These are phyloP conservation scores for Tricharina praecox DNA, from an alignment of 495 filamentous ascomycete species.

Conservation along the genomic window DNA sequence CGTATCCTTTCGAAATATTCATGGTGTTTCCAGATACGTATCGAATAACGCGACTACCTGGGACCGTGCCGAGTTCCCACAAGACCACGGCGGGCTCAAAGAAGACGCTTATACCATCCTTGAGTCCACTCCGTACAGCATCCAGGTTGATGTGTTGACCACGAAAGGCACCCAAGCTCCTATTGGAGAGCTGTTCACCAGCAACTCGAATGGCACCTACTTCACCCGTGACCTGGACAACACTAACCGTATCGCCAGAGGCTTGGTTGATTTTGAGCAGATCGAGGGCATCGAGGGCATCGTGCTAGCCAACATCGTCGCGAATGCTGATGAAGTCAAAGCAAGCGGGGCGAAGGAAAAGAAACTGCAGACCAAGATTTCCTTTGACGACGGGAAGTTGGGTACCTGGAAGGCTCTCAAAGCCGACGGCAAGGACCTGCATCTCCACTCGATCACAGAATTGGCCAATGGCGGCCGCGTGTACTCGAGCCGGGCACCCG, in stretches of 20 bases:
- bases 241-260: conserved; percentile 58
- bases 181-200: conserved; percentile 65
- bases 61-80: conserved; percentile 80
- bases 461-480: conserved; percentile 64
- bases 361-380: conserved; percentile 57
- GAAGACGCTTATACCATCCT: conserved; percentile 84
- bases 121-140: conserved; percentile 90
- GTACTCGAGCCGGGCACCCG: conserved; percentile 84
- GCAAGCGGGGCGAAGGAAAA: conserved; percentile 35
- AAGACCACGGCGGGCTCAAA: conserved; percentile 49
- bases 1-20: conserved; percentile 5
- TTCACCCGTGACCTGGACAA: conserved; percentile 80
- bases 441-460: conserved; percentile 81
- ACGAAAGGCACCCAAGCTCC: conserved; percentile 28
- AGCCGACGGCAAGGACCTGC: conserved; percentile 40
- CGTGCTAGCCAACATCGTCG: conserved; percentile 71
- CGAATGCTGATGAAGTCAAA: conserved; percentile 65
- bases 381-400: conserved; percentile 80
- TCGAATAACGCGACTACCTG: conserved; percentile 66
- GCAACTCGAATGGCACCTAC: conserved; percentile 91
- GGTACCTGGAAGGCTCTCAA: conserved; percentile 36
- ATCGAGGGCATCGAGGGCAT: conserved; percentile 78
- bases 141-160: conserved; percentile 84
- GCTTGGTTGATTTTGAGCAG: conserved; percentile 85
- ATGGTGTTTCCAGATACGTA: conserved; percentile 27